Evolutionary conservation across 2,329 filamentous ascomycete species (phyloP).

Genomic region (Myriangium duriaei): DNA sequence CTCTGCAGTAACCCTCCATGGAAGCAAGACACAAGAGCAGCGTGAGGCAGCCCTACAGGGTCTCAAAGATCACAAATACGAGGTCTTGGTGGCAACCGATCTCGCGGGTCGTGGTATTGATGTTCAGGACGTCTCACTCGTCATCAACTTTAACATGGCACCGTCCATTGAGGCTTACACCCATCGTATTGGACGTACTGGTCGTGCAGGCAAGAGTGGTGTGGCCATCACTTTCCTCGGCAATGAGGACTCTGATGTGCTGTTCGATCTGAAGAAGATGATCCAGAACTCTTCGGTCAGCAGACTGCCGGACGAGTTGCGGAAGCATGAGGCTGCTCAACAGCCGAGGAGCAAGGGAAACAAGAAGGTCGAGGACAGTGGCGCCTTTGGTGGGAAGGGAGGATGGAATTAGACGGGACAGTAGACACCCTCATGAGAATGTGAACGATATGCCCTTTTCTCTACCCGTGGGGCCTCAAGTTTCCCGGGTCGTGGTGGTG

Average conservation of each 20-base stretch:
- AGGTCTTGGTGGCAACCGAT: slow-evolving; percentile 91
- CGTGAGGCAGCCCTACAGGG: slow-evolving; percentile 81
- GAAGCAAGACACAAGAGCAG: slow-evolving; percentile 95
- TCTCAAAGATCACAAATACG: slow-evolving; percentile 66
- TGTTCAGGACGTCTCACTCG: slow-evolving; percentile 82
- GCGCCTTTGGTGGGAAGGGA: slow-evolving; percentile 24
- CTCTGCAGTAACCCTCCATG: slow-evolving; percentile 80
- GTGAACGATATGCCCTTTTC: no score
- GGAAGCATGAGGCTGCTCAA: slow-evolving; percentile 83
- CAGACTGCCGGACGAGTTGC: slow-evolving; percentile 79
- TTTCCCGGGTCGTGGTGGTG: no score
- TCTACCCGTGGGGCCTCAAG: no score
- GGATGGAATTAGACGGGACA: slow-evolving; percentile 17
- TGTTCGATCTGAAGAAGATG: slow-evolving; percentile 93
- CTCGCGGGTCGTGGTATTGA: slow-evolving; percentile 95
- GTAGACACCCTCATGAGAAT: neutral
- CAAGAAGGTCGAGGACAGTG: slow-evolving; percentile 23
- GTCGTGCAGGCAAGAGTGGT: slow-evolving; percentile 93
- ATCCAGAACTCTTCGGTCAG: slow-evolving; percentile 79
- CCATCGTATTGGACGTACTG: slow-evolving; percentile 90
- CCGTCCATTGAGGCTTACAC: slow-evolving; percentile 87
- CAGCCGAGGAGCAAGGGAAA: slow-evolving; percentile 55
- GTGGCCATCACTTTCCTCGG: slow-evolving; percentile 92
- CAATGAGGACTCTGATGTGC: slow-evolving; percentile 73
- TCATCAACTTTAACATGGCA: slow-evolving; percentile 99